Conservation (phyloP, 2,329 filamentous ascomycete species). For the Aspergillus novofumigatus region DNA sequence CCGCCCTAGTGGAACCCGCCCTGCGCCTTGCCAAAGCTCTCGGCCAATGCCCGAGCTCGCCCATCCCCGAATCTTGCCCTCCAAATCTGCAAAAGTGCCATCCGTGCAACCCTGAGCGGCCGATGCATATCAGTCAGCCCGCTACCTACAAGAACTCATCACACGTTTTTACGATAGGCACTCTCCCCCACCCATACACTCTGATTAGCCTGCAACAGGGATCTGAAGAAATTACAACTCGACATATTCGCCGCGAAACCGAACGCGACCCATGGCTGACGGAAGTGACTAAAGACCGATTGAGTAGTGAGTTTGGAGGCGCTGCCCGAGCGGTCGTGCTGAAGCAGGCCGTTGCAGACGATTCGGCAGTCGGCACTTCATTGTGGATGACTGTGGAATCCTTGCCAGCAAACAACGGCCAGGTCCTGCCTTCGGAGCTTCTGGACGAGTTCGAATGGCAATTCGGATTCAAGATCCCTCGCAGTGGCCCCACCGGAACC, state of each 20-base stretch:
- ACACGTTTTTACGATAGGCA: constrained; percentile 73
- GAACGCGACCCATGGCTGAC: constrained; percentile 75
- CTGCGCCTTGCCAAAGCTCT: constrained; percentile 71
- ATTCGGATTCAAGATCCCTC: constrained; percentile 79
- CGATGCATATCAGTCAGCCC: constrained; percentile 64
- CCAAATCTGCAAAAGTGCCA: constrained; percentile 73
- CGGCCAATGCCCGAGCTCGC: constrained; percentile 67
- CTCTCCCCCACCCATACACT: constrained; percentile 89
- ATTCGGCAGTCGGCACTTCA: constrained; percentile 59
- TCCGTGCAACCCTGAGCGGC: constrained; percentile 63
- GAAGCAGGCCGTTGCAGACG: constrained; percentile 75
- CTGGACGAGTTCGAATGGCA: constrained; percentile 75
- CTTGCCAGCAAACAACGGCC: constrained; percentile 42
- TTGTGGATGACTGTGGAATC: constrained; percentile 79
- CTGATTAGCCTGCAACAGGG: constrained; percentile 62
- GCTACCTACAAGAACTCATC: constrained; percentile 67
- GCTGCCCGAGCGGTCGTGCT: constrained; percentile 66
- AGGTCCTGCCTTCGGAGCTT: constrained; percentile 51
- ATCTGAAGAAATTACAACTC: constrained; percentile 56
- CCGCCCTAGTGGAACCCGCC: constrained; percentile 65
- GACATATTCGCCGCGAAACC: constrained; percentile 64
- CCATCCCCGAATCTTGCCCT: constrained; percentile 73
- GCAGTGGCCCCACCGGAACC: constrained; percentile 38
- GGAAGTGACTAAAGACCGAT: constrained; percentile 64
- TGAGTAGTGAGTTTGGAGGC: constrained; percentile 60